These are phyloP conservation scores for Bipolaris gigantea DNA, from an alignment of 2,329 filamentous ascomycete species.

Conservation along the genomic window DNA sequence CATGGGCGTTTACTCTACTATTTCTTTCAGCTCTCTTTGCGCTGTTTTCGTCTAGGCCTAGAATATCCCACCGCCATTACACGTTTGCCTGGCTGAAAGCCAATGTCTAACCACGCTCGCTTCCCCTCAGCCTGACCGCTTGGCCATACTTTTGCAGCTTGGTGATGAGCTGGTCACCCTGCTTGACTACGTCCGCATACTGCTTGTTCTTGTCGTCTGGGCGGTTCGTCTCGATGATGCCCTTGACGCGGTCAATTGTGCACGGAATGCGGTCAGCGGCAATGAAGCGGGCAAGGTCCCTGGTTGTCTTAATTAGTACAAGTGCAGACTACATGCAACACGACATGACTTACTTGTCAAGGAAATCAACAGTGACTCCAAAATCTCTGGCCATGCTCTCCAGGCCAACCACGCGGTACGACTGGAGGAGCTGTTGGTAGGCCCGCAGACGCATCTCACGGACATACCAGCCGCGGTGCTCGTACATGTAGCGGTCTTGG, in stretches of 20 bases:
- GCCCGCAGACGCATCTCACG: slow-evolving; percentile 96
- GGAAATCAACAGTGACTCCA: slow-evolving; percentile 92
- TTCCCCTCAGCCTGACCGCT: slow-evolving; percentile 88
- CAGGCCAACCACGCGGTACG: slow-evolving; percentile 94
- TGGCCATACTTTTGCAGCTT: slow-evolving; percentile 99
- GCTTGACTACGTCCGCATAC: slow-evolving; percentile 96
- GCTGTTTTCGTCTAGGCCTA: slow-evolving; percentile 30
- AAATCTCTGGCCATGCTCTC: slow-evolving; percentile 97
- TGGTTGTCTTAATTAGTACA: slow-evolving; percentile 43
- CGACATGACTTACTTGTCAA: slow-evolving; percentile 73
- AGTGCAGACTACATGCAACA: not conserved
- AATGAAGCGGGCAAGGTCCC: slow-evolving; percentile 95
- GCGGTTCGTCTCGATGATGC: slow-evolving; percentile 96
- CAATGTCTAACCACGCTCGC: slow-evolving; percentile 72
- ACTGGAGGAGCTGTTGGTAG: slow-evolving; percentile 96
- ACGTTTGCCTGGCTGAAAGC: slow-evolving; percentile 11
- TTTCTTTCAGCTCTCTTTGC: slow-evolving; percentile 17
- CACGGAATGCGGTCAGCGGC: slow-evolving; percentile 91
- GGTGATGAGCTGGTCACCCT: slow-evolving; percentile 95
- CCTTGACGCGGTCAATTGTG: slow-evolving; percentile 95
- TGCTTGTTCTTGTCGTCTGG: slow-evolving; percentile 99
- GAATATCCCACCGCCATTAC: slow-evolving; percentile 23
- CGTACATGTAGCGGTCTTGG: slow-evolving; percentile 91
- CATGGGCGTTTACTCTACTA: slow-evolving; percentile 10
- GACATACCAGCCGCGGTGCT: slow-evolving; percentile 97